Conservation (phyloP, 257 asterid species). For the Nicotiana noctiflora region DNA sequence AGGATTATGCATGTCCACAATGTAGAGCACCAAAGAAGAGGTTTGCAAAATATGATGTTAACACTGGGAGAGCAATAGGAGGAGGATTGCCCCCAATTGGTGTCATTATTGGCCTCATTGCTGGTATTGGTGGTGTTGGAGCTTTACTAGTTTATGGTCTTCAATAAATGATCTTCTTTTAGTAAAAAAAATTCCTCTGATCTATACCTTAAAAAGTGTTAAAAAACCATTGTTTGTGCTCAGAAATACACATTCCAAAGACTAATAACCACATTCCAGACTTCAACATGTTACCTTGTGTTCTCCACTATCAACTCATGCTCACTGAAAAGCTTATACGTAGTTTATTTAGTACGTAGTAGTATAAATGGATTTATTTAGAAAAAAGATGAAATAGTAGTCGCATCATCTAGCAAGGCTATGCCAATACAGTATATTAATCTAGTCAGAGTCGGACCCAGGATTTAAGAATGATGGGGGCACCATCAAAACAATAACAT, state of each 20-base stretch:
- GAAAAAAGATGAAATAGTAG: not conserved
- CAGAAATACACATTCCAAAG: not conserved
- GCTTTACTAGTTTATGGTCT: conserved; percentile 86
- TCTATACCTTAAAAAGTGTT: not conserved
- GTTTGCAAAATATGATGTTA: conserved; percentile 77
- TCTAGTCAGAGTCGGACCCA: too few relatives aligned
- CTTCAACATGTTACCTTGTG: not conserved
- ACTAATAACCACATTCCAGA: not conserved
- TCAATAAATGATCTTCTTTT: conserved; percentile 29
- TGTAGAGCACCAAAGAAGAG: conserved; percentile 98
- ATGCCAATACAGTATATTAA: conserved; percentile 28
- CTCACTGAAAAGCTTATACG: too few relatives aligned
- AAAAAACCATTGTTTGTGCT: not conserved
- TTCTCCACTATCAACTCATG: too few relatives aligned
- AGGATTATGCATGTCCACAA: conserved; percentile 81
- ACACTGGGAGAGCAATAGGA: conserved; percentile 74
- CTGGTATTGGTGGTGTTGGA: conserved; percentile 83
- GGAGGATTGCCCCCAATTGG: conserved; percentile 93
- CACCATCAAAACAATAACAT: too few relatives aligned
- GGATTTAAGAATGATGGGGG: too few relatives aligned
- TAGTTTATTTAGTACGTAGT: too few relatives aligned
- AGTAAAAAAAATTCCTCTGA: not conserved
- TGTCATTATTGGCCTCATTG: conserved; percentile 73
- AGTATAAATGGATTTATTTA: not conserved
- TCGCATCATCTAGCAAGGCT: conserved; percentile 11